Evolutionary conservation across 225 moss, liverwort and hornwort genomes (phyloP).

Genomic region (Bryoerythrophyllum caledonicum): DNA sequence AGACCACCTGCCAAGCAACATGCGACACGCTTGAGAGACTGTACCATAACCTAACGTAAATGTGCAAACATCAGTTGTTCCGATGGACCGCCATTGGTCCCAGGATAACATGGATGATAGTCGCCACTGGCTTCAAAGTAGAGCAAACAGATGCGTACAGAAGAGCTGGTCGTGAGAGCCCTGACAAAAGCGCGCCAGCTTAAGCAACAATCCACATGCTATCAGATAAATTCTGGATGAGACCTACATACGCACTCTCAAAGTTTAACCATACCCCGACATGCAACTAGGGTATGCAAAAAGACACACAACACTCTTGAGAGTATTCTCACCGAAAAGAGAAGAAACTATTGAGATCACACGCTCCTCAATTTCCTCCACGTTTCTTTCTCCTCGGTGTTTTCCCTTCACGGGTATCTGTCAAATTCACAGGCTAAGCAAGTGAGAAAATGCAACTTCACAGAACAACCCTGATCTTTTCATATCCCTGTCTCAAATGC

Average conservation of each 20-base stretch:
- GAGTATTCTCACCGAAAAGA: slow-evolving; percentile 74
- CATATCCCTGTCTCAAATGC: background rate
- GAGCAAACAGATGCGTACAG: background rate
- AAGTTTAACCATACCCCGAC: background rate
- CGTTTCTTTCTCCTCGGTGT: slow-evolving; percentile 67
- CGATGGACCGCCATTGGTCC: slow-evolving; percentile 6
- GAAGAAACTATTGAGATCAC: slow-evolving; percentile 90
- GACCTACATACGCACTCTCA: slow-evolving; percentile 1
- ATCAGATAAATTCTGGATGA: background rate
- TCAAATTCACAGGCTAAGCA: slow-evolving; percentile 21
- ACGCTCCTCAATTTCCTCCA: slow-evolving; percentile 92
- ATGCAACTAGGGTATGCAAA: background rate
- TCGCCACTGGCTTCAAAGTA: no score
- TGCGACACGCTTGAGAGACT: slow-evolving; percentile 3
- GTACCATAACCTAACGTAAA: background rate
- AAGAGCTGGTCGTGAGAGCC: background rate
- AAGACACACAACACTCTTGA: slow-evolving; percentile 1
- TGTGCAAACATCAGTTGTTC: slow-evolving; percentile 4
- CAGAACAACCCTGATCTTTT: background rate
- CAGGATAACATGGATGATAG: slow-evolving; percentile 11
- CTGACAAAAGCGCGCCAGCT: background rate
- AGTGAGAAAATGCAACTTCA: slow-evolving; percentile 18
- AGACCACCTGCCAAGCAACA: slow-evolving; percentile 62
- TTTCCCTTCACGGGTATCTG: slow-evolving; percentile 89
- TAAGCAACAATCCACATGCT: slow-evolving; percentile 8